Conservation (phyloP, 2,329 filamentous ascomycete species). For the Penicillium nordicum region DNA sequence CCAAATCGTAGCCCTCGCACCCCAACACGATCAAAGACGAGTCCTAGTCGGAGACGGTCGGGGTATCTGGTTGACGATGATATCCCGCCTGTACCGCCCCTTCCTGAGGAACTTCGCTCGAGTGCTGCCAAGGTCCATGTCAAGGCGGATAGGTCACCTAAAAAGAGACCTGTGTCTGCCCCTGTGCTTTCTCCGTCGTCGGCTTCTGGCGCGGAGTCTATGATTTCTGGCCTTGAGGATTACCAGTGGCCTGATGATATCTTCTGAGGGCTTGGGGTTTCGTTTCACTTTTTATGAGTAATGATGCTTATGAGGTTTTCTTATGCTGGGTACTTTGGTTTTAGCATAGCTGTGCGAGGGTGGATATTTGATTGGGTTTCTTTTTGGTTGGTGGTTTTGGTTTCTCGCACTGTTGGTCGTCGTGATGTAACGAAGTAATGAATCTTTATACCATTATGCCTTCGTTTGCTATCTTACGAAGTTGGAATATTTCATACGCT, state of each 20-base stretch:
- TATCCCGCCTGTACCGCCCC: constrained; percentile 41
- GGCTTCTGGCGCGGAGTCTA: constrained; percentile 3
- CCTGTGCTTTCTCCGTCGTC: constrained; percentile 6
- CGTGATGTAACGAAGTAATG: constrained; percentile 22
- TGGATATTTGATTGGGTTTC: background rate
- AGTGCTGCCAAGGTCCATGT: constrained; percentile 29
- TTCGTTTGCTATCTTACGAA: background rate
- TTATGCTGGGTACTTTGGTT: background rate
- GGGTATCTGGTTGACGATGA: constrained; percentile 26
- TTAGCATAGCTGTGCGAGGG: background rate
- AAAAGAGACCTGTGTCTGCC: constrained; percentile 16
- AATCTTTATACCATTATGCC: constrained; percentile 20
- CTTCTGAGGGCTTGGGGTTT: constrained; percentile 29
- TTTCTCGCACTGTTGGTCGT: background rate
- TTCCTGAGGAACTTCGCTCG: constrained; percentile 34
- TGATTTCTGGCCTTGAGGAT: constrained; percentile 18
- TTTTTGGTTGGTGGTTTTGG: background rate
- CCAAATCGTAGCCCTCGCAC: constrained; percentile 19
- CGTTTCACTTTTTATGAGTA: background rate
- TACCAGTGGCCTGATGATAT: constrained; percentile 46
- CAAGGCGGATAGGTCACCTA: constrained; percentile 23
- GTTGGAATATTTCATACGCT: background rate
- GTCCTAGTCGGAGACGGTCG: constrained; percentile 13
- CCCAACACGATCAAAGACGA: constrained; percentile 16
- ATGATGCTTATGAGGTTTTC: background rate